Base-by-base conservation (phyloP, 306 rosid genomes). In the Castanea crenata region DNA sequence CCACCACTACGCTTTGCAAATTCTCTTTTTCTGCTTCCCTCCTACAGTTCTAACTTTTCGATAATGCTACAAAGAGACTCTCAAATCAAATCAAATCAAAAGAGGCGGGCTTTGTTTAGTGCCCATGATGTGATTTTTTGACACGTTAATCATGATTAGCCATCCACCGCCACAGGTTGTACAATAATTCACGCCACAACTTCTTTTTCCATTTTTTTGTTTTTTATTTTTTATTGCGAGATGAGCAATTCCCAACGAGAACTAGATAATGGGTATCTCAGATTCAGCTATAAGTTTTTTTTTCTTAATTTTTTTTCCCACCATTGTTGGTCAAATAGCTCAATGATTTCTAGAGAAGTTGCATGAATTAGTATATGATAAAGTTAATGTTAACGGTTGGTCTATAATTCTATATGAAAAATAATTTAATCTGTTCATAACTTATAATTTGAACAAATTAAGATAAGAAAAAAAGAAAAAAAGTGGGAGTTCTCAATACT, bases 31-130 rank as follows among this genome's bases (percentile, higher is more conserved):
- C 58, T 44, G 18, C 58, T 61, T 38, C 8, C 7, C 1, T 81
- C 35, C 18, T 44, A 44, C 41, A 34, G 61, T 27, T 84, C 71
- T 76, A 56, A 69, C 59, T 65, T 68, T 18, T 16, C 46, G 78
- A 16, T 51, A 18, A 6, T 46, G 6, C 8, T 31, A 13, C 4
- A 8, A 14, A 10, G 23, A 34, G 46, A 8, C 12, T 2, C 32
- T 9, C 74, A 81, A 79, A 79, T 79, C 78, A 73, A 79, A 79
- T 79, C 78, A 73, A 82, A 82, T 54, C 77, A 59, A 76, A 79
- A 79, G 72, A 76, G 62, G 89, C 86, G 84, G 82, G 83, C 54
- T 77, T 61, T 61, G 41, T 64, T 71, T 79, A 57, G 52, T 76
- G 41, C 15, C 70, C 70, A 6, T 65, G 75, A 55, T 41, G 59